Evolutionary conservation across 2,329 filamentous ascomycete genomes (phyloP).

Genomic region (Talaromyces sp.): DNA sequence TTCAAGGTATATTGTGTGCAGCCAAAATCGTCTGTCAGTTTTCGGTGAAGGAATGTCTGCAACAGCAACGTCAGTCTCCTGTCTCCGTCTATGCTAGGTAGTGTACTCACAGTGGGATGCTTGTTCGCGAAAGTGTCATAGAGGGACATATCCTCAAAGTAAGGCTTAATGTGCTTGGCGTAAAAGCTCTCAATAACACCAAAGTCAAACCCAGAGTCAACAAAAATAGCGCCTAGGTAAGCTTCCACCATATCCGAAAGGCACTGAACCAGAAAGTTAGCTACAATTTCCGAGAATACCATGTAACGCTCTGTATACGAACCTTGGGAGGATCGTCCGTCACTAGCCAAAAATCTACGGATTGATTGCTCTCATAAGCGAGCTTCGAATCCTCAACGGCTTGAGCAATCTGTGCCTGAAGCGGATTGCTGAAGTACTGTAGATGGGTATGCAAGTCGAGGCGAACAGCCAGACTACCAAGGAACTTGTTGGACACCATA

Average conservation of each 20-base stretch:
- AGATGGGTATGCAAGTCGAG: constrained; percentile 77
- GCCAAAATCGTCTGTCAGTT: constrained; percentile 62
- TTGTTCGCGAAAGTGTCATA: constrained; percentile 86
- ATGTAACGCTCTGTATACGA: constrained; percentile 11
- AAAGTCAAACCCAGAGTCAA: constrained; percentile 82
- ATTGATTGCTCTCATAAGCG: constrained; percentile 34
- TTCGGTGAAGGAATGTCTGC: constrained; percentile 64
- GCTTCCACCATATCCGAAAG: constrained; percentile 87
- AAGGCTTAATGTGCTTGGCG: constrained; percentile 67
- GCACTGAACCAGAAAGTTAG: constrained; percentile 45
- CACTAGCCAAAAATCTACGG: constrained; percentile 46
- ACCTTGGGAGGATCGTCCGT: constrained; percentile 46
- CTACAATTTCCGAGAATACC: not conserved
- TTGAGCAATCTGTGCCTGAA: constrained; percentile 48
- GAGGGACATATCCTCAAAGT: constrained; percentile 79
- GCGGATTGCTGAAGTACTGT: constrained; percentile 44
- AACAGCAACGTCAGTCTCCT: constrained; percentile 10
- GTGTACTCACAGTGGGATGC: constrained; percentile 65
- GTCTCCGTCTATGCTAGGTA: not conserved
- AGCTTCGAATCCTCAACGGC: constrained; percentile 45
- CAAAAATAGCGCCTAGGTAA: constrained; percentile 84
- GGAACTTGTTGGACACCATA: constrained; percentile 97
- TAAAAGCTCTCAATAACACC: constrained; percentile 74
- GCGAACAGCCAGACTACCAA: constrained; percentile 75
- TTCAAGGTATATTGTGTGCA: constrained; percentile 60